phyloP scores from a whole-genome alignment of 2,329 filamentous ascomycete genomes.

The Ceratocystis alfenasii region DNA sequence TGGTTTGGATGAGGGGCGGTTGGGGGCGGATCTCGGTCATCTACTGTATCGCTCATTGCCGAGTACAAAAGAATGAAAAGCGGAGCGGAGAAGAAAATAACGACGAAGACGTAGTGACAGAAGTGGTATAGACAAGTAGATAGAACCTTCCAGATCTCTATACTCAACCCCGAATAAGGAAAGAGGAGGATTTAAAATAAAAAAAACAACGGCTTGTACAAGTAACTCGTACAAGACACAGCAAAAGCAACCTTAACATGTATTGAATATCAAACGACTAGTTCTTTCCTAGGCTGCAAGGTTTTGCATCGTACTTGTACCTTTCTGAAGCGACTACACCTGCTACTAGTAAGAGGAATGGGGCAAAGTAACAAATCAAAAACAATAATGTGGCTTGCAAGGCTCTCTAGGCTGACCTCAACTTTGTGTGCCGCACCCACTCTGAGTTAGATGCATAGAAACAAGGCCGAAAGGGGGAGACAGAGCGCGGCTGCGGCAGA shows the following conservation, averaged over 20 bases:
- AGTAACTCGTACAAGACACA: neutral
- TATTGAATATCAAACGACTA: no score
- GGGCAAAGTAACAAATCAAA: no score
- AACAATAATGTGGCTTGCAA: no score
- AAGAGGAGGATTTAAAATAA: neutral
- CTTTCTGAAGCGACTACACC: no score
- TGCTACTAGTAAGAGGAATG: no score
- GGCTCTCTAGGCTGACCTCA: no score
- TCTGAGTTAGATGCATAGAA: no score
- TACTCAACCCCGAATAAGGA: neutral
- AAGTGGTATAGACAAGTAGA: neutral
- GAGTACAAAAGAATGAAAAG: neutral
- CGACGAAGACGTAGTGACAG: neutral
- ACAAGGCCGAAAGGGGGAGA: neutral
- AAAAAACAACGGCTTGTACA: neutral
- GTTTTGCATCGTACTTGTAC: no score
- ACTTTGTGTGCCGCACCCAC: no score
- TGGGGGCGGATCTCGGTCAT: neutral
- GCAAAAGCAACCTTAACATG: no score
- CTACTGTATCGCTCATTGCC: neutral
- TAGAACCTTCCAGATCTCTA: neutral
- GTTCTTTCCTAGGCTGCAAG: no score
- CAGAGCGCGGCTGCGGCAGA: neutral
- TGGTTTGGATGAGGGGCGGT: constrained; percentile 28
- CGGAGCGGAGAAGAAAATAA: neutral